Evolutionary conservation across 2,329 filamentous ascomycete genomes (phyloP), one percentile per base, ranked within the genome.

Genomic region (Pseudonectria foliicola): DNA sequence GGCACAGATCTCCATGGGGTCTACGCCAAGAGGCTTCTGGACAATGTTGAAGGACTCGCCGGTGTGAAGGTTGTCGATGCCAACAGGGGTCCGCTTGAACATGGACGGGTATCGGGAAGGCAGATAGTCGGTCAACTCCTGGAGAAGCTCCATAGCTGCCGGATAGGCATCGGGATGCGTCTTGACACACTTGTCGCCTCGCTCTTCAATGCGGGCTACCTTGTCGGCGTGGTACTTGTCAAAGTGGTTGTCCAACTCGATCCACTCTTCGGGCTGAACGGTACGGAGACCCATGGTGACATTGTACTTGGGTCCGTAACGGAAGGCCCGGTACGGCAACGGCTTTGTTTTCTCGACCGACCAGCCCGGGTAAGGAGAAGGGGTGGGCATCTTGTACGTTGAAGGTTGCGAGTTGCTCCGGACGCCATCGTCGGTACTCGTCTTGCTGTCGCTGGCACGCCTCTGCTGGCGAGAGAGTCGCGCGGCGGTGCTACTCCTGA

Each of bases 221-320:
- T 93, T 93, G 44, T 82, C 74, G 23, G 70, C 70, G 59, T 93
- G 85, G 55, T 71, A 93, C 34, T 73, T 75, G 1, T 78, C 70
- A 55, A 77, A 93, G 30, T 89, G 73, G 52, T 83, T 89, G 60
- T 93, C 87, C 16, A 93, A 73, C 60, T 93, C 84, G 51, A 90
- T 87, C 85, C 85, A 89, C 37, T 87, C 79, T 34, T 82, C 73
- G 60, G 76, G 79, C 23, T 75, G 67, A 63, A 85, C 72, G 7
- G 68, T 73, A n/a, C 84, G 73, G 3, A 90, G 67, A 0, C 85
- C 84, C 80, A 89, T 84, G 1, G 80, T 88, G 38, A 85, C 71
- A 51, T 83, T 73, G 57, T 88, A 87, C 42, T 79, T 82, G 7
- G 83, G 83, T 0, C 85, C 84, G 55, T 86, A 76, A 48, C 81